A percentile compares a stretch with the other conserved stretches of the same genome.
These are phyloP conservation scores for Phaeosphaeria sp. DNA, from an alignment of 2,329 filamentous ascomycete species.

Conservation along the genomic window DNA sequence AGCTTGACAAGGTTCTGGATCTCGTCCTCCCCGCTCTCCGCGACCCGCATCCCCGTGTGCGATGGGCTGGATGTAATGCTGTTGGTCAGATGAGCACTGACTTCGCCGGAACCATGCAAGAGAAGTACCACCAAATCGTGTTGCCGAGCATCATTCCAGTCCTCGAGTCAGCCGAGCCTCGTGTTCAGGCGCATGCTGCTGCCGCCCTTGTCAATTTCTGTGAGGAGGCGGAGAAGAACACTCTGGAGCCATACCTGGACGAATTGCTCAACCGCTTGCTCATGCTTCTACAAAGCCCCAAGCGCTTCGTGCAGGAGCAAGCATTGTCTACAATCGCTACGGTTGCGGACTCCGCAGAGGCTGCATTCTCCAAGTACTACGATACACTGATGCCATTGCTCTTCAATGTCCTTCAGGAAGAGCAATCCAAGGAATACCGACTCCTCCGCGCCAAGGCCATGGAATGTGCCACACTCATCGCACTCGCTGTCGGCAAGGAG, in stretches of 20 bases:
- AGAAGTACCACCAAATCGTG: constrained; percentile 88
- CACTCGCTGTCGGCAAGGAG: constrained; percentile 91
- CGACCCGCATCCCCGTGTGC: constrained; percentile 90
- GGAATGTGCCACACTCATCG: constrained; percentile 97
- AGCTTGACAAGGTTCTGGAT: constrained; percentile 91
- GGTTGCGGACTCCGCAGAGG: constrained; percentile 97
- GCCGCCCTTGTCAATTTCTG: constrained; percentile 99
- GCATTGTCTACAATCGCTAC: constrained; percentile 97
- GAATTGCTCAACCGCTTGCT: constrained; percentile 85
- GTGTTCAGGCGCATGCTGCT: constrained; percentile 95
- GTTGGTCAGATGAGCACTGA: constrained; percentile 99
- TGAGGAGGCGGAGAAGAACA: constrained; percentile 92
- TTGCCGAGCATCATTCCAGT: constrained; percentile 92
- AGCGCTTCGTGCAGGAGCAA: constrained; percentile 97
- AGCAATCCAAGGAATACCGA: constrained; percentile 92
- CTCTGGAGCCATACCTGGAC: constrained; percentile 91
- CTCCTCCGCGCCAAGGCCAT: constrained; percentile 95
- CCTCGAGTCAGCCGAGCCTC: constrained; percentile 84
- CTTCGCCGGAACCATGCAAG: constrained; percentile 97
- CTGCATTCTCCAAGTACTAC: constrained; percentile 94
- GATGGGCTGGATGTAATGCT: constrained; percentile 97
- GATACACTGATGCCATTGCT: constrained; percentile 93
- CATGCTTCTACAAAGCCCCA: constrained; percentile 85
- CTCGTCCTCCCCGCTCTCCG: constrained; percentile 91
- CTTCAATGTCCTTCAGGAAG: constrained; percentile 85